Percentiles rank a stretch among this genome's conserved stretches.
Evolutionary conservation across 805 yeast species (phyloP).

Genomic region (Lipomyces mesembrius): DNA sequence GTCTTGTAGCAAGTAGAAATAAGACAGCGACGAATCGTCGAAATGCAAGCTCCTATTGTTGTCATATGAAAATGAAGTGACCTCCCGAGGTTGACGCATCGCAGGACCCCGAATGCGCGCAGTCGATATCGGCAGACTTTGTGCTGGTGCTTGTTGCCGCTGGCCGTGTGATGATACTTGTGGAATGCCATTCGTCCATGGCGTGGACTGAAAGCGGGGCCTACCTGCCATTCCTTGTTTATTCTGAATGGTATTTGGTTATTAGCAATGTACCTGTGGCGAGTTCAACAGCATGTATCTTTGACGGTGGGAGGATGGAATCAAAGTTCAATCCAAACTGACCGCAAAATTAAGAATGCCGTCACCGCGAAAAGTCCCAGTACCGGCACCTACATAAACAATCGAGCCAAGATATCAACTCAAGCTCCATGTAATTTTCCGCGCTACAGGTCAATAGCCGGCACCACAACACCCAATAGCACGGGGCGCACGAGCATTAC

Average conservation of each 20-base stretch:
- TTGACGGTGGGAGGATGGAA: neutral
- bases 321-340: neutral
- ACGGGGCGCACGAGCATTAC: neutral
- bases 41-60: conserved; percentile 50
- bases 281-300: too few relatives aligned
- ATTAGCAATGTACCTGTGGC: neutral
- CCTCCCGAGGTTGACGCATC: conserved; percentile 83
- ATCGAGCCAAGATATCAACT: neutral
- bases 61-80: conserved; percentile 68
- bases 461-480: neutral
- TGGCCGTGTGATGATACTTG: conserved; percentile 14
- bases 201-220: conserved; percentile 7
- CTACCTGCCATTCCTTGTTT: neutral
- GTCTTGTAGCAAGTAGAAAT: conserved; percentile 80
- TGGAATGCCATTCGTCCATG: conserved; percentile 9
- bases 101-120: conserved; percentile 51
- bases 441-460: neutral
- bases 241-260: neutral
- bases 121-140: conserved; percentile 18
- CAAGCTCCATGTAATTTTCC: neutral
- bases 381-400: neutral
- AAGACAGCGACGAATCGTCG: conserved; percentile 62
- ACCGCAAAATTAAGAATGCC: neutral
- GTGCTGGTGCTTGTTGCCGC: conserved; percentile 8
- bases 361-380: neutral